Conservation (phyloP, 2,329 filamentous ascomycete species). For the Lachnellula subtilissima region DNA sequence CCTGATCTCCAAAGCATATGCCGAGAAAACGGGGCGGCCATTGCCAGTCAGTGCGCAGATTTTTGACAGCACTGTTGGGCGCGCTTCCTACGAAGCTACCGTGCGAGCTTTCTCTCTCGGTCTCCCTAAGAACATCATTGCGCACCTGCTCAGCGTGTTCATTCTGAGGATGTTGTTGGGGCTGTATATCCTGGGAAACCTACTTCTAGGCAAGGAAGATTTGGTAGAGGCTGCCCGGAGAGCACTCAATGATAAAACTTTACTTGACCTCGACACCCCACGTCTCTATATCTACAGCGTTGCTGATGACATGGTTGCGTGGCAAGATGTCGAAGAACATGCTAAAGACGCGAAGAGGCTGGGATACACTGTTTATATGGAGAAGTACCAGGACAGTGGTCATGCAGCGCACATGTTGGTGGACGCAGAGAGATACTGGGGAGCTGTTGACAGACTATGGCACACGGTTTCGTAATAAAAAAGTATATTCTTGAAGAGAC, state of each 20-base stretch:
- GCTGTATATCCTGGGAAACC: conserved; percentile 2
- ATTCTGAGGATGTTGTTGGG: conserved; percentile 10
- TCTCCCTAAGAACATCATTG: conserved; percentile 23
- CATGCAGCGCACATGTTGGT: conserved; percentile 23
- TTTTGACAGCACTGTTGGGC: conserved; percentile 43
- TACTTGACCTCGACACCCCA: conserved; percentile 13
- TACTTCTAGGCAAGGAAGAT: conserved; percentile 9
- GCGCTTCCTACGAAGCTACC: conserved; percentile 13
- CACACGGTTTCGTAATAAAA: conserved; percentile 1
- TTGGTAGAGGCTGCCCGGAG: conserved; percentile 10
- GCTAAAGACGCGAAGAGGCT: conserved; percentile 17
- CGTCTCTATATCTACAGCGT: conserved; percentile 27
- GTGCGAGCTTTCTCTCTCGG: conserved; percentile 21
- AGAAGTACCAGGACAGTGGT: conserved; percentile 19
- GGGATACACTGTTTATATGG: conserved; percentile 17
- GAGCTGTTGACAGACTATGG: conserved; percentile 22
- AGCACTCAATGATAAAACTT: conserved; percentile 20
- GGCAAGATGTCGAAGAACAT: conserved; percentile 26
- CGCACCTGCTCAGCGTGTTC: conserved; percentile 8
- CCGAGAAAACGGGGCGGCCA: conserved; percentile 27
- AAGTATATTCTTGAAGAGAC: too few relatives aligned
- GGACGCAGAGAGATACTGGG: conserved; percentile 23
- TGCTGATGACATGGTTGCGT: conserved; percentile 24
- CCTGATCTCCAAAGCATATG: conserved; percentile 36
- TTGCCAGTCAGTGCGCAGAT: conserved; percentile 38